These are phyloP conservation scores for Annona cherimola DNA, from an alignment of 164 flowering plant genomes.

Conservation along the genomic window DNA sequence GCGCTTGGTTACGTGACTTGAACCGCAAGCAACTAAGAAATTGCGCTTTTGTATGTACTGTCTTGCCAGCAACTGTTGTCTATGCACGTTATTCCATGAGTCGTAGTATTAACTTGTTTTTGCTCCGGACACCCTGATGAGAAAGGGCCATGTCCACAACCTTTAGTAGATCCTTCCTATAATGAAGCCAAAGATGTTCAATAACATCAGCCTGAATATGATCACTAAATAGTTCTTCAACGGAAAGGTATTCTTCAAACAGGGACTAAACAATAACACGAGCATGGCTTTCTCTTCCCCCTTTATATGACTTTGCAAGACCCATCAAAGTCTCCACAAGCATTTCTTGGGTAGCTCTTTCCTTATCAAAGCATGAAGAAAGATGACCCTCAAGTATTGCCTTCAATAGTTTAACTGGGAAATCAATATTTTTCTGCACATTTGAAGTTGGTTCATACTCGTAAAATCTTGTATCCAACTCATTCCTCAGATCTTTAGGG, in stretches of 20 bases:
- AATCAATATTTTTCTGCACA: constrained; percentile 59
- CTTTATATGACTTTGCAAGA: constrained; percentile 94
- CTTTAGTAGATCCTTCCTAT: constrained; percentile 86
- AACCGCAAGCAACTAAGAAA: too few relatives aligned
- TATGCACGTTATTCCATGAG: too few relatives aligned
- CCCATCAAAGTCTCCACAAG: constrained; percentile 88
- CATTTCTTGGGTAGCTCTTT: constrained; percentile 84
- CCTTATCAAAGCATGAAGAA: constrained; percentile 67
- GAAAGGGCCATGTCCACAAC: constrained; percentile 95
- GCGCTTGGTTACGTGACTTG: too few relatives aligned
- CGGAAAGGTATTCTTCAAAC: constrained; percentile 80
- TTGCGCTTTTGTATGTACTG: too few relatives aligned
- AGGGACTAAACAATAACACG: constrained; percentile 85
- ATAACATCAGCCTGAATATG: constrained; percentile 98
- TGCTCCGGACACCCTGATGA: constrained; percentile 93
- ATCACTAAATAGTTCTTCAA: constrained; percentile 95
- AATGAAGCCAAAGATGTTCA: constrained; percentile 90
- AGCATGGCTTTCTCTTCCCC: constrained; percentile 99
- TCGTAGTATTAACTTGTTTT: constrained; percentile 81
- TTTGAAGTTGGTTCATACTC: constrained; percentile 57
- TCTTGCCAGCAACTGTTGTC: too few relatives aligned
- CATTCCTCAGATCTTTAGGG: constrained; percentile 76
- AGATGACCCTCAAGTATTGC: constrained; percentile 84
- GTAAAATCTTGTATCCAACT: constrained; percentile 72
- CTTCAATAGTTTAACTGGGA: constrained; percentile 82